Conservation (phyloP, 2,329 filamentous ascomycete genomes). For the Penicillium sp. region DNA sequence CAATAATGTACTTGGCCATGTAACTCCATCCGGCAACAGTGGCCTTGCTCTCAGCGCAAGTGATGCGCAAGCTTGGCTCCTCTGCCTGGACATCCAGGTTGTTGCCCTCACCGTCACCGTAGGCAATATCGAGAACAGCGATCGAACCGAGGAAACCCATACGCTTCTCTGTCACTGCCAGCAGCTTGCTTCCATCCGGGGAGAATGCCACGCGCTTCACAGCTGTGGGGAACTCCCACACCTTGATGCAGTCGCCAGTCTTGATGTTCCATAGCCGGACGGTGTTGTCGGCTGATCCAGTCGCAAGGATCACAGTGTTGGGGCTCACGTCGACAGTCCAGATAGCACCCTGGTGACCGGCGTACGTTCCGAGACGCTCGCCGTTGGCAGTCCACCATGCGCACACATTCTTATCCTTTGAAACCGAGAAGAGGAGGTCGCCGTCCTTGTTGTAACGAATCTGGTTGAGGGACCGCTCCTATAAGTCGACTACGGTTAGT, state of each 20-base stretch:
- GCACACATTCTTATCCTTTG: slow-evolving; percentile 96
- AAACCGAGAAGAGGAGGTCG: slow-evolving; percentile 92
- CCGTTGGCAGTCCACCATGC: slow-evolving; percentile 97
- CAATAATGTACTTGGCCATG: slow-evolving; percentile 92
- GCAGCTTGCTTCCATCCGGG: slow-evolving; percentile 83
- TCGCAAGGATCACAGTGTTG: slow-evolving; percentile 86
- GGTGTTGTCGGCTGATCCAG: slow-evolving; percentile 96
- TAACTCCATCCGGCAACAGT: slow-evolving; percentile 98
- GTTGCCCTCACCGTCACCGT: slow-evolving; percentile 58
- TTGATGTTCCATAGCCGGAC: slow-evolving; percentile 96
- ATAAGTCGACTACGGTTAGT: slow-evolving; percentile 23
- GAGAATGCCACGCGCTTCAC: slow-evolving; percentile 98
- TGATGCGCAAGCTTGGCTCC: slow-evolving; percentile 81
- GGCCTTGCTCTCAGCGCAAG: slow-evolving; percentile 93
- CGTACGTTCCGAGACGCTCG: slow-evolving; percentile 94
- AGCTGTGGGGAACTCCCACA: slow-evolving; percentile 95
- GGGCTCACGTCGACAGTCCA: slow-evolving; percentile 98
- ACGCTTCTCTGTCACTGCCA: slow-evolving; percentile 97
- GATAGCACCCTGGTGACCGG: slow-evolving; percentile 94
- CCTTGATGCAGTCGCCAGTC: slow-evolving; percentile 89
- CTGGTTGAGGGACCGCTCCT: slow-evolving; percentile 92
- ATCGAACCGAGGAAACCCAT: slow-evolving; percentile 96
- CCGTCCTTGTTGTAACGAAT: slow-evolving; percentile 95
- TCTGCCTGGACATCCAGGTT: slow-evolving; percentile 75
- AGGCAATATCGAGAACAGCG: slow-evolving; percentile 84